Evolutionary conservation across 1,139 yeast species (phyloP), one percentile per base, ranked within the genome.

Genomic region (Debaryomycetaceae sp.): DNA sequence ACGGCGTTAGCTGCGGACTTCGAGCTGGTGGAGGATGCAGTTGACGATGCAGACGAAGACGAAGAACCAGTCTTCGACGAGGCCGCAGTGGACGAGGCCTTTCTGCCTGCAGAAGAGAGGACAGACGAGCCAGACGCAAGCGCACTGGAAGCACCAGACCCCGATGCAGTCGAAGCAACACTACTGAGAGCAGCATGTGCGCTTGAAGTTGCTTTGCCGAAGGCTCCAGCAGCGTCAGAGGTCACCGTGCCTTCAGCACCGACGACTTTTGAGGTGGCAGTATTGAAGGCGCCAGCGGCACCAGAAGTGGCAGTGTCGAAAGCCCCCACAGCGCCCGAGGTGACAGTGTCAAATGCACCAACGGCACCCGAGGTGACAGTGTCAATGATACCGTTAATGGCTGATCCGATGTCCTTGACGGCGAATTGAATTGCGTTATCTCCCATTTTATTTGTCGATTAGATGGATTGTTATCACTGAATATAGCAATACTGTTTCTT

Each of bases 361-460:
- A 39, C 42, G 15, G 31, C 36, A 26, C 30, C 30, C 12, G 41
- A 40, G 14, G 42, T 36, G 23, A 30, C 36, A 19, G 37, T 33
- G 13, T 35, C 35, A 28, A 38, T 32, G 22, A 15, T 29, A 15
- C 36, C 38, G 18, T 35, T 32, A 27, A 29, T 44, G 23, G 36
- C 34, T 20, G 34, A 28, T 30, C 35, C 31, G 24, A 12, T 22
- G 16, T 28, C 32, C 18, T 20, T 16, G 4, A 45, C 48, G 27
- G 51, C 52, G 43, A 36, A 51, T 15, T 46, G 39, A 23, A 48
- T 43, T 31, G 55, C 58, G 46, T 53, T 53, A 16, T 44, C 32
- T 35, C 48, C 47, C 44, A 36, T 36, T 30, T 18, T 27, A n/a
- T n/a, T n/a, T n/a, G n/a, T n/a, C n/a, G n/a, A n/a, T n/a, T n/a